Conservation (phyloP, 768 basidiomycete species). For the Russula brevipes region DNA sequence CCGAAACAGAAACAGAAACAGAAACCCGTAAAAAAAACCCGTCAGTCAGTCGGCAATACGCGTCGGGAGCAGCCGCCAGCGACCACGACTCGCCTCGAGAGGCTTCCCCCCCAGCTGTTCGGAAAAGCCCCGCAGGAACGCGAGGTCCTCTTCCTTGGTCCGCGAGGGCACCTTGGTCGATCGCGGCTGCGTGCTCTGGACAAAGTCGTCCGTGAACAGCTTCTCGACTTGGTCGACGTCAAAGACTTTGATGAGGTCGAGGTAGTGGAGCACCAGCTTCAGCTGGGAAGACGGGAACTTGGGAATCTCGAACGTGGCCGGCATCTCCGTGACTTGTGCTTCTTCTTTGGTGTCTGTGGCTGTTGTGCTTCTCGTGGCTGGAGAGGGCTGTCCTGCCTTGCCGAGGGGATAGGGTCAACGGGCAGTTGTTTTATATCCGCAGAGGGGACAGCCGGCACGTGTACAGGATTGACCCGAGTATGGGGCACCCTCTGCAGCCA, state of each 20-base stretch:
- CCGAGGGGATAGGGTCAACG: neutral
- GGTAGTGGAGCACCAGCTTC: constrained; percentile 2
- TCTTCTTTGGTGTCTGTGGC: neutral
- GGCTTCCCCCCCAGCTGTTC: constrained; percentile 3
- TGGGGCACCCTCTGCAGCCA: too few species aligned
- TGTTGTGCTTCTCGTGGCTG: neutral
- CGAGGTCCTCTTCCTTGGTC: constrained; percentile 11
- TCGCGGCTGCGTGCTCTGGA: neutral
- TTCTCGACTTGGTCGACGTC: neutral
- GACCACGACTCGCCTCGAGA: neutral
- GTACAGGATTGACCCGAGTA: too few species aligned
- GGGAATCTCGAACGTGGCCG: neutral
- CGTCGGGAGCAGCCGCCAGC: neutral
- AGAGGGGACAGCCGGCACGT: too few species aligned
- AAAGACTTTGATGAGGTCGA: constrained; percentile 4
- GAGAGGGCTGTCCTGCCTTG: too few species aligned
- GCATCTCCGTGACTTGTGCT: neutral
- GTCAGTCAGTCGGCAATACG: neutral
- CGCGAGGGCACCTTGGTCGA: neutral
- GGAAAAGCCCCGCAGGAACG: neutral
- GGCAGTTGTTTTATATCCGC: neutral
- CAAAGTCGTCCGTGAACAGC: constrained; percentile 11
- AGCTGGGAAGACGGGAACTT: neutral
- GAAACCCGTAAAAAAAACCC: neutral
- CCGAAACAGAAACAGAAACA: too few species aligned